These are phyloP conservation scores for Niebla homalea DNA, from an alignment of 495 filamentous ascomycete species.

Conservation along the genomic window DNA sequence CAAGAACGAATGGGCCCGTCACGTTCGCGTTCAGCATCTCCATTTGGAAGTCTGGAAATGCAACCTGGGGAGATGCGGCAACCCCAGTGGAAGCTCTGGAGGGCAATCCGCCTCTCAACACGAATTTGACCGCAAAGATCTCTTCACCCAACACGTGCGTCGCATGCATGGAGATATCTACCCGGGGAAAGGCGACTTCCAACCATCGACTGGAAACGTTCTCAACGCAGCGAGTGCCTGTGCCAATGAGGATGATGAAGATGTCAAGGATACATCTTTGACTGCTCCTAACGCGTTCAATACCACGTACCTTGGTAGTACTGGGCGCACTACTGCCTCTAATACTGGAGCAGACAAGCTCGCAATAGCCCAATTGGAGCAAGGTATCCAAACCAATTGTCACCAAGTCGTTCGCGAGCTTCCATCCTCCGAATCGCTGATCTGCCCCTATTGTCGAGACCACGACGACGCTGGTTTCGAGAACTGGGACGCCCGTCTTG, in stretches of 20 bases:
- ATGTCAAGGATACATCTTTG: constrained; percentile 47
- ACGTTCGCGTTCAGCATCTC: constrained; percentile 72
- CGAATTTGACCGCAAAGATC: constrained; percentile 85
- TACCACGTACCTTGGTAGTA: neutral
- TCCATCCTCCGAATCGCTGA: neutral
- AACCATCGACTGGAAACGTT: constrained; percentile 26
- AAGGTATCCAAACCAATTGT: too few relatives aligned
- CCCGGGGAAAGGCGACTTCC: constrained; percentile 15
- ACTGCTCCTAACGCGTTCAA: constrained; percentile 4
- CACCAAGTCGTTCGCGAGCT: neutral
- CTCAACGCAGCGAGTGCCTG: constrained; percentile 29
- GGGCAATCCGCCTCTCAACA: constrained; percentile 27
- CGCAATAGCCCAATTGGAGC: neutral
- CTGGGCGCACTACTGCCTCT: neutral
- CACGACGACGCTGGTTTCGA: constrained; percentile 33
- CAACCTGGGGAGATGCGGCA: constrained; percentile 47
- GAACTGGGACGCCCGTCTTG: constrained; percentile 76
- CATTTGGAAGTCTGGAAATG: constrained; percentile 71
- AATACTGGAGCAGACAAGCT: neutral
- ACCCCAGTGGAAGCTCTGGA: constrained; percentile 13
- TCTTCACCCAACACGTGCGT: constrained; percentile 86
- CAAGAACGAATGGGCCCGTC: constrained; percentile 96
- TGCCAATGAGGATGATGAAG: constrained; percentile 35
- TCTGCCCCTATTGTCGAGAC: neutral
- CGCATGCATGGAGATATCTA: constrained; percentile 67